Evolutionary conservation across 2,329 filamentous ascomycete species (phyloP).

Genomic region (Ascochyta koolunga): DNA sequence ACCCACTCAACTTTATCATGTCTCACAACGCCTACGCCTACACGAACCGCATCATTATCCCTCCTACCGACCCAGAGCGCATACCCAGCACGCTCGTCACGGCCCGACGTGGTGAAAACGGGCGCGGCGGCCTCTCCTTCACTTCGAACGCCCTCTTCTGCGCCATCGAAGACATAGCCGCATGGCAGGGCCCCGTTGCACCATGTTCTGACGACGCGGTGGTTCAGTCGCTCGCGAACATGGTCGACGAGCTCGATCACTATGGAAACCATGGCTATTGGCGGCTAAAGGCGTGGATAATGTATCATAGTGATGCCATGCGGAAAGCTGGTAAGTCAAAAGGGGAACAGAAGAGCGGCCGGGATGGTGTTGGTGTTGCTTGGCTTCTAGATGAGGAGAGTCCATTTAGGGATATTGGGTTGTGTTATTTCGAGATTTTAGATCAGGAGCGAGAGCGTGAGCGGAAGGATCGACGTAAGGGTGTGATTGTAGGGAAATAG

Average conservation of each 20-base stretch:
- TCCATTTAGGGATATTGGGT: not conserved
- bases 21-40: no score
- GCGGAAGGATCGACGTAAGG: no score
- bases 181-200: no score
- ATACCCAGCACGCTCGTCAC: no score
- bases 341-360: no score
- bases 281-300: not conserved
- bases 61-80: no score
- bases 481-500: no score
- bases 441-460: no score
- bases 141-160: not conserved
- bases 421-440: not conserved
- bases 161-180: not conserved
- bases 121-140: not conserved
- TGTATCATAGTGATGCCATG: not conserved
- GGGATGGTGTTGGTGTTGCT: not conserved
- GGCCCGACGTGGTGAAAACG: no score
- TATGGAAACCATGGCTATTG: not conserved
- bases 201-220: no score
- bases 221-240: not conserved
- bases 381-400: not conserved
- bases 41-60: no score
- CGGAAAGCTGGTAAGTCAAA: not conserved
- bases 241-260: not conserved
- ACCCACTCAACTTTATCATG: no score